phyloP scores from a whole-genome alignment of 2,329 filamentous ascomycete species.

The Aspergillus pseudoterreus region DNA sequence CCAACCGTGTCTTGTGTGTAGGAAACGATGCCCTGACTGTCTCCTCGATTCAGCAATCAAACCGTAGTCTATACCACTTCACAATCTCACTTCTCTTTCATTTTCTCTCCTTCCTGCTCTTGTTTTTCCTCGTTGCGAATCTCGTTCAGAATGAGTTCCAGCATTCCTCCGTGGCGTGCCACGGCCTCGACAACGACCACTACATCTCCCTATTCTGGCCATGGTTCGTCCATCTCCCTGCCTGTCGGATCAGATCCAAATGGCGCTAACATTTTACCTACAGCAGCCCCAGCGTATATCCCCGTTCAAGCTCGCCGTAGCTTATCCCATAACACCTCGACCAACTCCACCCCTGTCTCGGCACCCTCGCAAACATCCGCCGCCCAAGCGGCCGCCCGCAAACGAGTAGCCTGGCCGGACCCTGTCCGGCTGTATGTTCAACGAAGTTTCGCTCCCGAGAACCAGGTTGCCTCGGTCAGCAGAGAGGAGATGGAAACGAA shows the following conservation, averaged over 20 bases:
- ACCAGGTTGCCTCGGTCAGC: slow-evolving; percentile 60
- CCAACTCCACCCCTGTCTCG: slow-evolving; percentile 15
- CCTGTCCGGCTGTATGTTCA: slow-evolving; percentile 87
- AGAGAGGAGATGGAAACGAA: slow-evolving; percentile 75
- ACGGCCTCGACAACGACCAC: slow-evolving; percentile 28
- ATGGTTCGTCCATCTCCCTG: slow-evolving; percentile 25
- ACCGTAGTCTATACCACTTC: slow-evolving; percentile 15
- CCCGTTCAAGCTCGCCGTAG: slow-evolving; percentile 61
- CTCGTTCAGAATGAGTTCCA: slow-evolving; percentile 33
- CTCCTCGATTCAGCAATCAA: slow-evolving; percentile 8
- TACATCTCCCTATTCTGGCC: slow-evolving; percentile 24
- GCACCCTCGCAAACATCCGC: slow-evolving; percentile 27
- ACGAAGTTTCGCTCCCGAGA: slow-evolving; percentile 75
- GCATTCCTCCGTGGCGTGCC: slow-evolving; percentile 38
- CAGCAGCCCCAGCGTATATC: slow-evolving; percentile 55
- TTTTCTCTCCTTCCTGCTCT: slow-evolving; percentile 9
- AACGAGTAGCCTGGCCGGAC: slow-evolving; percentile 70
- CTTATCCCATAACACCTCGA: slow-evolving; percentile 45
- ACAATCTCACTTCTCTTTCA: slow-evolving; percentile 9
- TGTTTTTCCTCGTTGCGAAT: slow-evolving; percentile 15
- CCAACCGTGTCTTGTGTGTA: slow-evolving; percentile 9
- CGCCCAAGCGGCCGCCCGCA: slow-evolving; percentile 41
- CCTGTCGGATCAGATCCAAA: background rate
- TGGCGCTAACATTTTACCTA: slow-evolving; percentile 13
- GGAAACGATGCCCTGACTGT: slow-evolving; percentile 10